These are phyloP conservation scores for Hexamita inflata DNA, from an alignment of 208 protist species.

Conservation along the genomic window DNA sequence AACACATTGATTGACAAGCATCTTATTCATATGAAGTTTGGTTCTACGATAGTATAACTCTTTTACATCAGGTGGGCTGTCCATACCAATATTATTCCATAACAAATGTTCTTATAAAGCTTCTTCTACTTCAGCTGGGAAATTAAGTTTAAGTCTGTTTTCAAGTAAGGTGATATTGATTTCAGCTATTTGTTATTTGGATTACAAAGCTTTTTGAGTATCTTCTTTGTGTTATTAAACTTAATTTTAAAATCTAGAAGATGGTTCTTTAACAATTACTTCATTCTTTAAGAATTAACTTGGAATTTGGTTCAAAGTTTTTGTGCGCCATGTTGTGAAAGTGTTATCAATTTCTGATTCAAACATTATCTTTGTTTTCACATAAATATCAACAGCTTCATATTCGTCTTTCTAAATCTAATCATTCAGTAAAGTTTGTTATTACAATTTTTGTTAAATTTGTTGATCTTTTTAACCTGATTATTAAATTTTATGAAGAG, in stretches of 20 bases:
- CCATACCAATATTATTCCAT: background rate
- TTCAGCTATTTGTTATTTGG: no score
- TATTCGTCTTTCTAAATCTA: conserved; percentile 1
- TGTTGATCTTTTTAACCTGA: no score
- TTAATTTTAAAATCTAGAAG: no score
- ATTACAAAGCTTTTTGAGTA: no score
- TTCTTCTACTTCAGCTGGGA: background rate
- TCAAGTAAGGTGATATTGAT: background rate
- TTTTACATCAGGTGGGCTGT: no score
- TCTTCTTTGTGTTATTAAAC: no score
- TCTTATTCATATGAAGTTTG: background rate
- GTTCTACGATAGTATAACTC: background rate
- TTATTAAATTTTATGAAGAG: no score
- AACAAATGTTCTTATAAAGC: background rate
- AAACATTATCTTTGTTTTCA: background rate
- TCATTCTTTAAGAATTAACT: no score
- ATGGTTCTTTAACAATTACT: no score
- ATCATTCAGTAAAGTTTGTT: no score
- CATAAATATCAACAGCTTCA: conserved; percentile 13
- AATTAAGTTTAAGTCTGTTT: background rate
- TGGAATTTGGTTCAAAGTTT: no score
- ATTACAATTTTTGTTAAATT: no score
- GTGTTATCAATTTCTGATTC: background rate
- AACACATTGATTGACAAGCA: conserved; percentile 10
- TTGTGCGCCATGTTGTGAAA: background rate